Evolutionary conservation across 2,329 filamentous ascomycete species (phyloP), one percentile per base, ranked within the genome.

Genomic region (Diaporthe sp.): DNA sequence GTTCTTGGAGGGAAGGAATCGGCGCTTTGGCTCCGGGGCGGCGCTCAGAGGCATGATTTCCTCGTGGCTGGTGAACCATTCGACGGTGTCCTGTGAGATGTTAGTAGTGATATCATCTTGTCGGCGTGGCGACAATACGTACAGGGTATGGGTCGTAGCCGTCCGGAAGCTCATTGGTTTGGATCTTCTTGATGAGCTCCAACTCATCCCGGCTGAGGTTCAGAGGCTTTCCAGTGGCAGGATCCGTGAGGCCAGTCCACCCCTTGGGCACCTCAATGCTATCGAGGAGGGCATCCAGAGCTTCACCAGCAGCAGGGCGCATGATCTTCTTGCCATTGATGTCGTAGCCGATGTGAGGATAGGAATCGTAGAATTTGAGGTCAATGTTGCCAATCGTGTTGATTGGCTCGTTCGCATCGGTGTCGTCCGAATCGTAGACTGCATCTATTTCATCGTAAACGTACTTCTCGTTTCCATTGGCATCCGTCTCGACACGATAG

Each of bases 301-400:
- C 97, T 83, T 98, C 94, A 71, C 96, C 96, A 79, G 95, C 96
- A 5, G 97, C 97, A 9, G 97, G 97, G 71, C 97, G 94, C 92
- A 98, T 94, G 78, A 99, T 98, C 85, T 94, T 97, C 90, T 97
- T 98, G 84, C 97, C 97, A 84, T 99, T 98, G 87, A 99, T 98
- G 81, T 98, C 95, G 86, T 99, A 99, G 76, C 97, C 97, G 82
- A 99, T 98, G 83, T 99, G 97, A 70, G 97, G 97, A 83, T 98
- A 99, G 49, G 95, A 94, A 84, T 99, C 97, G 87, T 99, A 99
- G 86, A 98, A 98, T 4, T 94, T 94, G 68, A 98, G 87, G 7
- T 96, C 95, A 76, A 99, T 99, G 82, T 98, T 90, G 79, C 97
- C 97, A 81, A 99, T 98, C 0, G 97, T 98, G 86, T 99, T 99